A percentile compares a stretch with the other conserved stretches of the same genome.
Conservation (phyloP, 495 filamentous ascomycete species). For the Annulohypoxylon maeteangense region DNA sequence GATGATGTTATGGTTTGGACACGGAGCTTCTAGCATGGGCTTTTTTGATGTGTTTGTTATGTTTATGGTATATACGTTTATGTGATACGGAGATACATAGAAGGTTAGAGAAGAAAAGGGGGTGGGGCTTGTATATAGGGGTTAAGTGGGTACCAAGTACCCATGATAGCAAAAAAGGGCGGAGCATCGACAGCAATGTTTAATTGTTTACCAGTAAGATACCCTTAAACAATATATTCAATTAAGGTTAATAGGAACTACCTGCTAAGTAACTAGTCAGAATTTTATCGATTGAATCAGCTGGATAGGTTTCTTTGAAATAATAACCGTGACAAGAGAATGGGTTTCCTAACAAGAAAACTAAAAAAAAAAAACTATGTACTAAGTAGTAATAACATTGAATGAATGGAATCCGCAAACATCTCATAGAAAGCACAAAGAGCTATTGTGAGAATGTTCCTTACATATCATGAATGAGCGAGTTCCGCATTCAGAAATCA, state of each 20-base stretch:
- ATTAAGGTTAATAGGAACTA: too few relatives aligned
- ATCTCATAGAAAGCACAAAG: slow-evolving; percentile 1
- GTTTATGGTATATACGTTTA: background rate
- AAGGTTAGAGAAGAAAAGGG: background rate
- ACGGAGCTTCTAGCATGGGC: background rate
- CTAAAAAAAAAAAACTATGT: too few relatives aligned
- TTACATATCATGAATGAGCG: background rate
- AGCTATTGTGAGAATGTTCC: background rate
- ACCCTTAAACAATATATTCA: too few relatives aligned
- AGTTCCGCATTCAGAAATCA: slow-evolving; percentile 18
- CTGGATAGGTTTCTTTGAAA: too few relatives aligned
- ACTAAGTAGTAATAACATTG: background rate
- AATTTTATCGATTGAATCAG: too few relatives aligned
- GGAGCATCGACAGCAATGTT: too few relatives aligned
- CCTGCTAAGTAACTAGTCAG: too few relatives aligned
- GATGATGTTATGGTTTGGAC: slow-evolving; percentile 50
- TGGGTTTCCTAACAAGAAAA: background rate
- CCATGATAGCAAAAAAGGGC: too few relatives aligned
- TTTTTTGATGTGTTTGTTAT: background rate
- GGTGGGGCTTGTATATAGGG: background rate
- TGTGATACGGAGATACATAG: too few relatives aligned
- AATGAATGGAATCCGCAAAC: background rate
- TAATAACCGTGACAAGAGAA: too few relatives aligned
- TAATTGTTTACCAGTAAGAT: too few relatives aligned
- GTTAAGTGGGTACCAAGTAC: background rate